Evolutionary conservation across 345 rosid genomes (phyloP), one percentile per base, ranked within the genome.

Genomic region (Eucalyptus sp.): DNA sequence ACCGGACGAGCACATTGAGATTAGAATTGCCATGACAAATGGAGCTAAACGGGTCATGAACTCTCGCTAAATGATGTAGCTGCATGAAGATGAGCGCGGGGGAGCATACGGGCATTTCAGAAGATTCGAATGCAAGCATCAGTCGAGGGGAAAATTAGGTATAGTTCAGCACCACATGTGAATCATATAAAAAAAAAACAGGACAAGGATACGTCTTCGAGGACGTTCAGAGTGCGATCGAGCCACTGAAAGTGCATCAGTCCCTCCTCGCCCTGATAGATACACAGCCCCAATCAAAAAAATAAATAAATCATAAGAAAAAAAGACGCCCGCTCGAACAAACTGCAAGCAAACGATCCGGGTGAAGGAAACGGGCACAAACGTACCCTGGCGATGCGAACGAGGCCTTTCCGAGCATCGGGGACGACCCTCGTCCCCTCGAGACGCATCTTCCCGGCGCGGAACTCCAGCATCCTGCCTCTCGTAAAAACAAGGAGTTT

Each of bases 181-280:
- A 48, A 84, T 84, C 13, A 8, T 52, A 52, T 52, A 17, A 17
- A 52, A 3, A 50, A 6, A 52, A 76, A 54, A 5, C 71, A 66
- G 83, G 87, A 76, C 17, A 52, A 90, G 98, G 99, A 97, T 98
- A 98, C 99, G 90, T 97, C 99, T 94, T 98, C 98, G 17, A 97
- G 91, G 37, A 56, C 94, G 92, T 93, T 94, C 81, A 46, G 94
- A 87, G 66, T 41, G 76, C 99, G 97, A 94, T 96, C 99, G 90
- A 97, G 94, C 99, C 99, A 98, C 94, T 94, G 98, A 93, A 97
- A 96, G 92, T 98, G 99, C 87, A 94, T 88, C 89, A 97, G 92
- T 13, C 99, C 99, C 92, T 98, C 99, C 43, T 97, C 97, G 50
- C 98, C 98, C 99, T 95, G 89, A 71, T 46, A 52, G 89, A 71